Conservation (phyloP, 2,329 filamentous ascomycete species). For the Colletotrichum sp. region DNA sequence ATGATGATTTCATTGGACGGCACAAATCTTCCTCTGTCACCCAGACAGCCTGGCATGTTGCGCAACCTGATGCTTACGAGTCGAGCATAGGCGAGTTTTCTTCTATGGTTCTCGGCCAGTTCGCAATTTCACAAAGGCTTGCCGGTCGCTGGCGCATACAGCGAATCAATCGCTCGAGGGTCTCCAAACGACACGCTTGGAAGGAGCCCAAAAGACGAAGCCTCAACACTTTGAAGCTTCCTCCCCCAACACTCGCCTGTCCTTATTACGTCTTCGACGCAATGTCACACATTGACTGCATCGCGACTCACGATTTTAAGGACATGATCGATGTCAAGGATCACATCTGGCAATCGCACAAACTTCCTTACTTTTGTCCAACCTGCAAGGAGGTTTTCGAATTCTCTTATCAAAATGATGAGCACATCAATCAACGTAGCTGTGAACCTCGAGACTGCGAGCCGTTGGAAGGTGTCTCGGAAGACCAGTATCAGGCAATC, state of each 20-base stretch:
- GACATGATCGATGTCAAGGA: neutral
- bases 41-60: neutral
- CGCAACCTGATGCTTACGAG: neutral
- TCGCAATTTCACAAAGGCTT: neutral
- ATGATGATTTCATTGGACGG: neutral
- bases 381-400: neutral
- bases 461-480: constrained; percentile 25
- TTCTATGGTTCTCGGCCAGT: neutral
- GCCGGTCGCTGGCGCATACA: neutral
- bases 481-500: neutral
- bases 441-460: constrained; percentile 6
- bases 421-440: neutral
- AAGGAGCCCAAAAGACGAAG: neutral
- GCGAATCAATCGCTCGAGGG: neutral
- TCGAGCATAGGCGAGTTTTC: neutral
- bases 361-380: neutral
- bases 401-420: neutral
- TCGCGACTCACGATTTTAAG: neutral
- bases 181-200: neutral
- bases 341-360: neutral
- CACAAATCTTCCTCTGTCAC: neutral
- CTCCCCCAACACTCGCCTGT: neutral
- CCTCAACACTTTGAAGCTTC: neutral
- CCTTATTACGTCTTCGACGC: neutral
- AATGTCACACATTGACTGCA: neutral